Conservation (phyloP, 2,329 filamentous ascomycete species). For the Pseudogymnoascus sp. region DNA sequence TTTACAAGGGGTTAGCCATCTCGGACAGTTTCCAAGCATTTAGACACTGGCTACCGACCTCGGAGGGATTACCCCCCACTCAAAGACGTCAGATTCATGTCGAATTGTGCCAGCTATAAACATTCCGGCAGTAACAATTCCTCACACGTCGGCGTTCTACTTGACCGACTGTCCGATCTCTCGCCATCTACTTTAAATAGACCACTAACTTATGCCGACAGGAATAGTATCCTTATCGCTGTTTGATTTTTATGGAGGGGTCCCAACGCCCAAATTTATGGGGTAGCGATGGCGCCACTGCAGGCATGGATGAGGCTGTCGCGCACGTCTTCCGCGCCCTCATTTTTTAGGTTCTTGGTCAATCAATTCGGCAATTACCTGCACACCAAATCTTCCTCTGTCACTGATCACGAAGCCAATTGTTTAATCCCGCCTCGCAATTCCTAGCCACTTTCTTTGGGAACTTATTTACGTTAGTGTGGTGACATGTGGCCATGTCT, state of each 20-base stretch:
- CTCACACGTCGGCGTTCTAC: neutral
- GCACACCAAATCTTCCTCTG: neutral
- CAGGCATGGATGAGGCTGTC: neutral
- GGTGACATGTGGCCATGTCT: neutral
- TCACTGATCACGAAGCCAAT: neutral
- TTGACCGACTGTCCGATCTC: neutral
- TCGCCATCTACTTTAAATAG: neutral
- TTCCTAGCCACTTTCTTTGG: neutral
- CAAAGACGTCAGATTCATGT: neutral
- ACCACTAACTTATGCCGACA: neutral
- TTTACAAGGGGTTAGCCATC: neutral
- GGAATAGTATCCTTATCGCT: neutral
- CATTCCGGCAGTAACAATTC: neutral
- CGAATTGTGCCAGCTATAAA: neutral
- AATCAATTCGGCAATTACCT: neutral
- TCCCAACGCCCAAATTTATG: neutral
- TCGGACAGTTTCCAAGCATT: neutral
- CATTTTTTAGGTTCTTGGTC: neutral
- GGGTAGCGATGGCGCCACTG: neutral
- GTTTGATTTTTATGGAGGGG: neutral
- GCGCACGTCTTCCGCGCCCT: neutral
- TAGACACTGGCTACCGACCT: neutral
- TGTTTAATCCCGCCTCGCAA: neutral
- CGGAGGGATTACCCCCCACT: neutral
- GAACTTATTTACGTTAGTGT: neutral